Base-by-base conservation (phyloP, 2,329 filamentous ascomycete species). In the Cladosporium sp. region DNA sequence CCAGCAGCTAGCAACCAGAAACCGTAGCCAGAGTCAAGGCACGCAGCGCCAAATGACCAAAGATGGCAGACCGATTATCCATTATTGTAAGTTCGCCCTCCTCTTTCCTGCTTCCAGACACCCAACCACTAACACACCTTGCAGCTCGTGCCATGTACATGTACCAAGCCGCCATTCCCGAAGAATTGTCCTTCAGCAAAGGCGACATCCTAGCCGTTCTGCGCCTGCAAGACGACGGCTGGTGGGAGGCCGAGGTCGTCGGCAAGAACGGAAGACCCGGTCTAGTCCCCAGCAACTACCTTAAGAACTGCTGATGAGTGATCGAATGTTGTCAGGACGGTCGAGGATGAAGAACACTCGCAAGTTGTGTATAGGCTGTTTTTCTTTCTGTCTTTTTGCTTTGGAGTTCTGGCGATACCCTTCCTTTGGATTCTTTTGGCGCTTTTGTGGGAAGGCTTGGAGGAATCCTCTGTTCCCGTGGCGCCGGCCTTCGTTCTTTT, bases 201-300 rank as follows among this genome's bases (percentile, higher is more conserved):
- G 91, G 91, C 41, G 94, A 98, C 64, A 83, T 92, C 52, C 76
- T 98, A 12, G 89, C 92, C 2, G 84, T 98, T 12, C 75, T 96
- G 40, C 80, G 91, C 53, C 82, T 95, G 62, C 93, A 98, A 70
- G 93, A 98, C 66, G 93, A 98, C 65, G 93, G 93, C 16, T 98
- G 93, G 93, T 98, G 94, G 93, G 93, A 98, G 72, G 94, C 94
- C 11, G 92, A 96, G 68, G 82, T 96, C 35, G 87, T 91, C 39
- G 84, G 84, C 16, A 77, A 75, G 59, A 73, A 73, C 55, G 71
- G 71, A 35, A 67, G 71, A 35, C 67, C 77, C 13, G 82, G 82
- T 19, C 69, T 85, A 58, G 82, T 85, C 45, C 82, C 82, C 2
- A 83, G 79, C 57, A 85, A 85, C 66, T 85, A 85, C 61, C 64